A percentile compares a stretch with the other conserved stretches of the same genome.
phyloP scores from a whole-genome alignment of 768 basidiomycete genomes.

The Sporobolomyces roseus region DNA sequence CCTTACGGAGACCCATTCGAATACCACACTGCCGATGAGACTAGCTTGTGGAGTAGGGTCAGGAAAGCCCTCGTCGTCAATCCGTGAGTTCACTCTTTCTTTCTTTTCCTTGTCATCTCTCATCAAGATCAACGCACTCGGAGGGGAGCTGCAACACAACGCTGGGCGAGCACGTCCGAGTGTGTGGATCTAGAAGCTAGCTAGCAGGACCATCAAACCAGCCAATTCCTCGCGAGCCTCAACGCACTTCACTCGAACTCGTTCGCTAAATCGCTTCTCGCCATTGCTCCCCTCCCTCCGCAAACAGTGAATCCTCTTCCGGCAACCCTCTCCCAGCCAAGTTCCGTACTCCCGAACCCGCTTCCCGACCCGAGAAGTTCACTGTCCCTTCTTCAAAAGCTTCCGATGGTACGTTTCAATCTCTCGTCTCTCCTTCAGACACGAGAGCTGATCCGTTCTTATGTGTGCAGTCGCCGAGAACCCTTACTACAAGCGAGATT shows the following conservation, averaged over 20 bases:
- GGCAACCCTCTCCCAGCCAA: slow-evolving; percentile 29
- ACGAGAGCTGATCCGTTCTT: too few relatives aligned
- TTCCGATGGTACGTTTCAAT: slow-evolving; percentile 15
- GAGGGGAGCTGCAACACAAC: too few relatives aligned
- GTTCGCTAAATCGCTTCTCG: neutral
- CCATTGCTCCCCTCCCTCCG: neutral
- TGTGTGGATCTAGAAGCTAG: neutral
- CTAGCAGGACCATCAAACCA: neutral
- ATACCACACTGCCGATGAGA: slow-evolving; percentile 25
- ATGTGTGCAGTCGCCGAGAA: slow-evolving; percentile 33
- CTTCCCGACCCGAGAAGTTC: slow-evolving; percentile 39
- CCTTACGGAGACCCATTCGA: slow-evolving; percentile 23
- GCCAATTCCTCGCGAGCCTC: too few relatives aligned
- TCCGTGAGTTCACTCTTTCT: slow-evolving; percentile 16
- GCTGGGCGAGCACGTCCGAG: neutral
- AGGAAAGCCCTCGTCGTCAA: slow-evolving; percentile 37
- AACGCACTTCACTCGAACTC: too few relatives aligned
- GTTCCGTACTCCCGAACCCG: slow-evolving; percentile 38
- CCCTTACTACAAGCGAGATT: slow-evolving; percentile 41
- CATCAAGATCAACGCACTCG: too few relatives aligned
- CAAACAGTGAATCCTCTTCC: slow-evolving; percentile 27
- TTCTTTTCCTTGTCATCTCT: neutral
- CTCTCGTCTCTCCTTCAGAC: neutral
- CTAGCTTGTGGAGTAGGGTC: slow-evolving; percentile 10
- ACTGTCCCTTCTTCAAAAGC: slow-evolving; percentile 40